A percentile compares a stretch with the other conserved stretches of the same genome.
Conservation (phyloP, 345 rosid genomes). For the Pugionium dolabratum region DNA sequence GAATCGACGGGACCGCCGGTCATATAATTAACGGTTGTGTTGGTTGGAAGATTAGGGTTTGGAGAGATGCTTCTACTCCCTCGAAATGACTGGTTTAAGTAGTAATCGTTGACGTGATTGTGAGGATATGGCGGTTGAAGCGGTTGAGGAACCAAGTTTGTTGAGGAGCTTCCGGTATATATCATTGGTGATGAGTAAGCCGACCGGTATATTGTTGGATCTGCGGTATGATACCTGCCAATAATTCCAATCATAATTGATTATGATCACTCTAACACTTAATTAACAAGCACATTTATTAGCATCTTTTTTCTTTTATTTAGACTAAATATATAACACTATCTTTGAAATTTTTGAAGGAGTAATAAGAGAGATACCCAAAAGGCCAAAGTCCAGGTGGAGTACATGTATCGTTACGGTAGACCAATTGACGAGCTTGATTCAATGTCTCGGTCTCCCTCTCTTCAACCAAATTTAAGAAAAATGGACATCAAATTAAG, state of each 20-base stretch:
- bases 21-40: constrained; percentile 44
- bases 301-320: not conserved
- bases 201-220: constrained; percentile 63
- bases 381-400: constrained; percentile 48
- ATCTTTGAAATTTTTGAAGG: constrained; percentile 5
- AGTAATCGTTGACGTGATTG: constrained; percentile 60
- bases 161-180: constrained; percentile 53
- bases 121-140: constrained; percentile 45
- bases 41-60: constrained; percentile 39
- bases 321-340: too few species aligned
- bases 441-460: constrained; percentile 98
- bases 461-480: constrained; percentile 51
- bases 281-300: constrained; percentile 7
- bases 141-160: constrained; percentile 48
- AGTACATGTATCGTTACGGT: constrained; percentile 67
- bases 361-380: constrained; percentile 44
- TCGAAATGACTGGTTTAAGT: constrained; percentile 67
- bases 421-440: constrained; percentile 97
- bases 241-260: too few species aligned
- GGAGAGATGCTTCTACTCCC: constrained; percentile 40
- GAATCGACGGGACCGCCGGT: constrained; percentile 35
- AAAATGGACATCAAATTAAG: constrained; percentile 23
- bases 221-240: constrained; percentile 59
- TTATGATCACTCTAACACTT: too few species aligned
- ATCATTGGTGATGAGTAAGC: constrained; percentile 59